Conservation (phyloP, 306 rosid species). For the Senna siamea region DNA sequence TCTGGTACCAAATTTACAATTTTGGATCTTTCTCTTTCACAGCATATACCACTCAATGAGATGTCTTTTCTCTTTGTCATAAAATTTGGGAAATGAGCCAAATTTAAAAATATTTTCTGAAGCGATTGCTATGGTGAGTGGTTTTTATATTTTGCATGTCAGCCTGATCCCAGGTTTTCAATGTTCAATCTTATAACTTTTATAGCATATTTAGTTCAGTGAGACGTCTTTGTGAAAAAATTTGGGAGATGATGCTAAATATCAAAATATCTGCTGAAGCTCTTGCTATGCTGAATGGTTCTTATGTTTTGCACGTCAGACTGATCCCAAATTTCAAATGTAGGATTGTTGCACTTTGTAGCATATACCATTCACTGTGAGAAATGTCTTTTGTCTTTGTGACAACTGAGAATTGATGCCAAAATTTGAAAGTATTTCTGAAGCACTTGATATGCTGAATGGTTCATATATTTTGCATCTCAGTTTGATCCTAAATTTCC, state of each 20-base stretch:
- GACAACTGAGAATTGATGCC: slow-evolving; percentile 19
- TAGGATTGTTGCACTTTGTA: too few species aligned
- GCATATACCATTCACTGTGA: background rate
- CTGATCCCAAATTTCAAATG: slow-evolving; percentile 12
- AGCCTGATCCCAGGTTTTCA: slow-evolving; percentile 41
- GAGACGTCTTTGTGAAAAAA: background rate
- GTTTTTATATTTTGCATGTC: slow-evolving; percentile 41
- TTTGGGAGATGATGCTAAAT: slow-evolving; percentile 6
- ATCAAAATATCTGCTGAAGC: background rate
- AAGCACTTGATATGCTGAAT: slow-evolving; percentile 39
- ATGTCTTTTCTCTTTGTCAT: background rate
- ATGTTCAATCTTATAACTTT: background rate
- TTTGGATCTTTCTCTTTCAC: too few species aligned
- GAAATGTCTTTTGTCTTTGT: background rate
- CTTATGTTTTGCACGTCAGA: slow-evolving; percentile 16
- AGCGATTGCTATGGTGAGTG: slow-evolving; percentile 39
- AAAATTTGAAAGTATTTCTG: background rate
- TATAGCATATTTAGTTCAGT: background rate
- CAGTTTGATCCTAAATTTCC: slow-evolving; percentile 43
- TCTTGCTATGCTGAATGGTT: slow-evolving; percentile 39
- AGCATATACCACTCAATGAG: too few species aligned
- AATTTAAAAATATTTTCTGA: background rate
- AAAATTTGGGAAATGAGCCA: slow-evolving; percentile 35
- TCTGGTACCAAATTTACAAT: slow-evolving; percentile 28
- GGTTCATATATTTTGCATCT: slow-evolving; percentile 38